Evolutionary conservation across 352 stramenopile genomes (phyloP).

Genomic region (Phytophthora colocasiae): DNA sequence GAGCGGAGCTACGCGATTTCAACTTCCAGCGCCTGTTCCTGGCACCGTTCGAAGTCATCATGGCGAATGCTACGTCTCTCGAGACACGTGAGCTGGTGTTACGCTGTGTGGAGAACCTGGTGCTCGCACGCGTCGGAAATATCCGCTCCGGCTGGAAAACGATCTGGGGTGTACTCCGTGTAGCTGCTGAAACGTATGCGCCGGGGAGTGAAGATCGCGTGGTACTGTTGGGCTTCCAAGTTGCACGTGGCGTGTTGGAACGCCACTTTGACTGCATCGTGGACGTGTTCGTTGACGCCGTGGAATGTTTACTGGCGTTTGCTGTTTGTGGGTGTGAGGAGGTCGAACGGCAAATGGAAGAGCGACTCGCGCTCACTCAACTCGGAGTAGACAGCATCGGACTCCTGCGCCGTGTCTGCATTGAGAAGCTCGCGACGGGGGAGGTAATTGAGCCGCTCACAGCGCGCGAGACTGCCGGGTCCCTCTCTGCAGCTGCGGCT

Average conservation of each 20-base stretch:
- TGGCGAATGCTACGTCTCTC: conserved; percentile 80
- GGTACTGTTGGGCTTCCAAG: conserved; percentile 84
- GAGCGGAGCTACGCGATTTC: conserved; percentile 98
- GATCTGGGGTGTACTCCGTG: conserved; percentile 93
- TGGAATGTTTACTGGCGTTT: conserved; percentile 85
- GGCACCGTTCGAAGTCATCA: conserved; percentile 96
- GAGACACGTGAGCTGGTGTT: conserved; percentile 94
- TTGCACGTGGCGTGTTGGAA: conserved; percentile 88
- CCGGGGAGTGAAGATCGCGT: conserved; percentile 81
- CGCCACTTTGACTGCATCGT: conserved; percentile 77
- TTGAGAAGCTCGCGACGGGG: conserved; percentile 75
- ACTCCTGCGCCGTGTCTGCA: conserved; percentile 69
- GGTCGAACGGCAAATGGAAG: conserved; percentile 54
- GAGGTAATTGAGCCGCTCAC: conserved; percentile 71
- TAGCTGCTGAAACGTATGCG: conserved; percentile 87
- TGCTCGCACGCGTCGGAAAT: conserved; percentile 85
- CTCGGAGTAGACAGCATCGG: conserved; percentile 76
- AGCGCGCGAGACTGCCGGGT: conserved; percentile 27
- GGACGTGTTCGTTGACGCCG: conserved; percentile 82
- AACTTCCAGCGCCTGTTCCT: conserved; percentile 99
- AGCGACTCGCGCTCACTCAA: conserved; percentile 67
- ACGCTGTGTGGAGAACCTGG: conserved; percentile 92
- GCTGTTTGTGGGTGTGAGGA: conserved; percentile 78
- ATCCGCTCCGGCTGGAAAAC: conserved; percentile 95
- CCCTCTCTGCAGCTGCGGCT: conserved; percentile 14